These are phyloP conservation scores for Xanthoparmelia taractica DNA, from an alignment of 495 filamentous ascomycete genomes.

Conservation along the genomic window DNA sequence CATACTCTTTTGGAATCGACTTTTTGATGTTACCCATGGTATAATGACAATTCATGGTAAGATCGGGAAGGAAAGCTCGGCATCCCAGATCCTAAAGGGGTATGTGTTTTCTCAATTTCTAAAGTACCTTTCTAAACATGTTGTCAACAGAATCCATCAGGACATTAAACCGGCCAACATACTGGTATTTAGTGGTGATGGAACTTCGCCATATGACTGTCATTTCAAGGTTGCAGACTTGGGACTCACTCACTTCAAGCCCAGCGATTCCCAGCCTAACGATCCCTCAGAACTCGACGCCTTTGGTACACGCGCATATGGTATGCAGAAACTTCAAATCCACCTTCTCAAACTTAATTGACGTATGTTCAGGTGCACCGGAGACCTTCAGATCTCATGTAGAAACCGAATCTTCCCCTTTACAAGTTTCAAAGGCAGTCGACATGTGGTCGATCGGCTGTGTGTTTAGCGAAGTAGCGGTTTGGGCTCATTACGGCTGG, in stretches of 20 bases:
- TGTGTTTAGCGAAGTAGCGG: constrained; percentile 38
- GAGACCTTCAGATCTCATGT: constrained; percentile 31
- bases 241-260: constrained; percentile 32
- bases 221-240: constrained; percentile 38
- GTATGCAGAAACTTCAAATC: constrained; percentile 21
- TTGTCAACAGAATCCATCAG: constrained; percentile 31
- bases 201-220: constrained; percentile 29
- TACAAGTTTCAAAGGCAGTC: constrained; percentile 24
- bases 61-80: background rate
- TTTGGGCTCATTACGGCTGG: constrained; percentile 35
- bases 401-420: constrained; percentile 8
- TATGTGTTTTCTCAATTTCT: background rate
- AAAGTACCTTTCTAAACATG: background rate
- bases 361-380: constrained; percentile 29
- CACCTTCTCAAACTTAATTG: constrained; percentile 17
- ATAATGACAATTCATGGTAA: constrained; percentile 34
- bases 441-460: constrained; percentile 45
- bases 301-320: constrained; percentile 30
- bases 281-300: constrained; percentile 29
- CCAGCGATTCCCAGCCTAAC: constrained; percentile 8
- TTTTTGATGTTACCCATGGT: constrained; percentile 35
- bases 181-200: constrained; percentile 29
- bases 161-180: constrained; percentile 38
- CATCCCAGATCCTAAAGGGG: constrained; percentile 12
- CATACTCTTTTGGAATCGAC: constrained; percentile 36